phyloP scores from a whole-genome alignment of 2,329 filamentous ascomycete genomes.

The Cephalotrichum gorgonifer region DNA sequence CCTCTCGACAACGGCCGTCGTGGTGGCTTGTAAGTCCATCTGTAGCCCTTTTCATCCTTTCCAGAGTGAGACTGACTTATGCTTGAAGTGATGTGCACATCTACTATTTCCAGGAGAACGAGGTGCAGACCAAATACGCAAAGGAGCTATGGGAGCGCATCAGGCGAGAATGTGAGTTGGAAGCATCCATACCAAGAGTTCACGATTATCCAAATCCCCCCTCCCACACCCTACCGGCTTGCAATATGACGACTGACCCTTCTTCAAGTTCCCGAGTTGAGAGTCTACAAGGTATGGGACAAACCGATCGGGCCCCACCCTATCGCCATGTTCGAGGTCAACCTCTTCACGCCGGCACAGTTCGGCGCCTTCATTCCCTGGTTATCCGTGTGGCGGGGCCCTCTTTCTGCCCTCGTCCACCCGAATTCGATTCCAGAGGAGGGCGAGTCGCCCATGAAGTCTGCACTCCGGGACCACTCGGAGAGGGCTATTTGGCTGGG shows the following conservation, averaged over 20 bases:
- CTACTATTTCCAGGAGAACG: conserved; percentile 62
- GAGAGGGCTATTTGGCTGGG: conserved; percentile 68
- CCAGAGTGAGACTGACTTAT: not conserved
- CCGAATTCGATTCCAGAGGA: conserved; percentile 59
- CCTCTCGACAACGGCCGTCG: conserved; percentile 56
- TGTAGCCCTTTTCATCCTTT: not conserved
- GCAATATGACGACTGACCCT: not conserved
- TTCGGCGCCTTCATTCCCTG: conserved; percentile 85
- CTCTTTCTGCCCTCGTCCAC: conserved; percentile 69
- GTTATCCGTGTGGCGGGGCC: conserved; percentile 73
- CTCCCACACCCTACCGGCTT: no score
- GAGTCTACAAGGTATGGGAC: conserved; percentile 72
- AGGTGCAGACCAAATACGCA: conserved; percentile 56
- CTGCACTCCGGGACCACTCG: conserved; percentile 47
- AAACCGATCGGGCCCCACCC: conserved; percentile 72
- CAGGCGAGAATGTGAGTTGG: conserved; percentile 62
- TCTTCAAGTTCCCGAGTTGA: conserved; percentile 63
- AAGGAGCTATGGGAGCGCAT: conserved; percentile 67
- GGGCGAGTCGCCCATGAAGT: conserved; percentile 16
- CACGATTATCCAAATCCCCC: not conserved
- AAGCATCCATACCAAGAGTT: not conserved
- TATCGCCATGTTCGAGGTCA: conserved; percentile 86
- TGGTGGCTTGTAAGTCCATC: conserved; percentile 58
- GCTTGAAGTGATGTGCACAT: conserved; percentile 64
- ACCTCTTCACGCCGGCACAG: conserved; percentile 73